Evolutionary conservation across 2,329 filamentous ascomycete species (phyloP), one percentile per base, ranked within the genome.

Genomic region (Phyllosticta capitalensis): DNA sequence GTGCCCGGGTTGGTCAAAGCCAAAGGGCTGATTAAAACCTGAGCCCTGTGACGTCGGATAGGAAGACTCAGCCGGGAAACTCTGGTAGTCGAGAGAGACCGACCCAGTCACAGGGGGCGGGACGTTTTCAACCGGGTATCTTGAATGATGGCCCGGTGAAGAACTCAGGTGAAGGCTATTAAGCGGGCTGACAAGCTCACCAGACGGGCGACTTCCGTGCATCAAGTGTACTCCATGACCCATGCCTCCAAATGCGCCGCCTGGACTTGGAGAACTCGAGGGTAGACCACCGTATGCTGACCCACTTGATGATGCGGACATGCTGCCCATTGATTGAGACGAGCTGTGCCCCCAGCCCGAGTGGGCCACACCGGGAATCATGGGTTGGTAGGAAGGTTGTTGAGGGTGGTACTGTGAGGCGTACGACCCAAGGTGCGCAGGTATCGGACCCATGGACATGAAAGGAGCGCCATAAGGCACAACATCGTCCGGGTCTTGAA

Each of bases 401-500:
- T 54, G 56, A 5, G 56, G 52, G 17, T 54, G 56, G 14, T 59
- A 54, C 24, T 54, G 52, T 5, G 56, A 49, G 45, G 52, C 48
- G 9, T 59, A 59, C 21, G 52, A 55, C 14, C 53, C 33, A 4
- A 55, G 55, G 14, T 52, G 50, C 9, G 51, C 30, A 19, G 54
- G 4, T 17, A 54, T 28, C 9, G 19, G 30, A 9, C n/a, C 26
- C 26, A 55, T 28, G 5, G 52, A 12, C 1, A 55, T 14, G 20
- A 52, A 59, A 3, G 52, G 24, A 3, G 52, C 28, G 28, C 30
- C 30, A 38, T 59, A 59, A 3, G 58, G 52, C n/a, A 59, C 26
- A n/a, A 55, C 45, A 28, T 59, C 58, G 2, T 59, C 58, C 20
- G 58, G 58, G 24, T 59, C 58, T 22, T 59, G 52, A 17, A 59